These are phyloP conservation scores for Castanea sativa DNA, from an alignment of 306 rosid genomes.

Conservation along the genomic window DNA sequence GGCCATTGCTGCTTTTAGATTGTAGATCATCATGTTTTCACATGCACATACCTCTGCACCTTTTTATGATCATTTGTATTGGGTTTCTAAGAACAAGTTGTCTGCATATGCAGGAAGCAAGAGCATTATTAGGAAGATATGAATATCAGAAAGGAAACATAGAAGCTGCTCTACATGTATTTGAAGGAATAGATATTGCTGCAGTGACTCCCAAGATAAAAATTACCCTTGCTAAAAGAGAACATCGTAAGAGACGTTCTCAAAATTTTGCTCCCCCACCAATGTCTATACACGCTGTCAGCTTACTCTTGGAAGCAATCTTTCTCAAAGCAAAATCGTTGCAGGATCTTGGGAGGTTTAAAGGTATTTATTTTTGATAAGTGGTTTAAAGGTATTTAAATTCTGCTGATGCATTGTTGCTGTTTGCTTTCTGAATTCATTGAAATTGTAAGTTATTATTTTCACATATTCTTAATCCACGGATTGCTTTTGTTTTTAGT, in stretches of 20 bases:
- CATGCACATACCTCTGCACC: background rate
- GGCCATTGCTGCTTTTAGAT: constrained; percentile 14
- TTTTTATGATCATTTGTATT: constrained; percentile 6
- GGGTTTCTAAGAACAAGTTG: constrained; percentile 14
- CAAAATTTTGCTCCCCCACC: constrained; percentile 46
- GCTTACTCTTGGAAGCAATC: constrained; percentile 79
- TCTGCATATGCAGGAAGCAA: constrained; percentile 76
- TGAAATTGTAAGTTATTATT: constrained; percentile 12
- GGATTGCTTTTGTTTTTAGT: background rate
- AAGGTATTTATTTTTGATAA: constrained; percentile 44
- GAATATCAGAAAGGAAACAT: constrained; percentile 94
- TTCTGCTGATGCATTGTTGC: constrained; percentile 16
- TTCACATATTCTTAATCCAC: constrained; percentile 5
- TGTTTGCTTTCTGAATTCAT: constrained; percentile 18
- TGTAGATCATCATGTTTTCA: constrained; percentile 5
- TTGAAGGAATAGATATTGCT: constrained; percentile 78
- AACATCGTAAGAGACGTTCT: constrained; percentile 49
- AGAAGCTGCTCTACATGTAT: constrained; percentile 83
- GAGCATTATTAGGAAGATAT: constrained; percentile 86
- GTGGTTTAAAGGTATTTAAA: constrained; percentile 59
- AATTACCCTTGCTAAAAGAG: constrained; percentile 59
- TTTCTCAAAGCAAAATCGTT: constrained; percentile 81
- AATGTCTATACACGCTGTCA: constrained; percentile 70
- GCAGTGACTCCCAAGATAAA: constrained; percentile 67
- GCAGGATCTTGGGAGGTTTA: constrained; percentile 69